A percentile compares a stretch with the other conserved stretches of the same genome.
phyloP scores from a whole-genome alignment of 768 basidiomycete species.

The Boletus subparvulus region DNA sequence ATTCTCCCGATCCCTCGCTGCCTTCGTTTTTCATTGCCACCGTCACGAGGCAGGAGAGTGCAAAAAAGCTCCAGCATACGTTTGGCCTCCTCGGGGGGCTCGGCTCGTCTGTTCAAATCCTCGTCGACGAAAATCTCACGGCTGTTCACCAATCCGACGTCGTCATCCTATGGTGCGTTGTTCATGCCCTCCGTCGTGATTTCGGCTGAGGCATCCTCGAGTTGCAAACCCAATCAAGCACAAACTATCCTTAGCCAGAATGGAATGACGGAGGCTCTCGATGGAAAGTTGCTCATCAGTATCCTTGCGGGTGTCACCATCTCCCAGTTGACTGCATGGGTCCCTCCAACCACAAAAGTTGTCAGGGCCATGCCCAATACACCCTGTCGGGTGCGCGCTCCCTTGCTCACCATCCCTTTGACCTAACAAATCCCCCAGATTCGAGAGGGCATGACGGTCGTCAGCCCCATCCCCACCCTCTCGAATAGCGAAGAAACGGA shows the following conservation, averaged over 20 bases:
- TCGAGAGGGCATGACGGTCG: constrained; percentile 97
- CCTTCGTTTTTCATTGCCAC: constrained; percentile 85
- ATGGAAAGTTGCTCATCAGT: constrained; percentile 90
- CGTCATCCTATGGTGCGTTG: constrained; percentile 78
- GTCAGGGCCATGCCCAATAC: constrained; percentile 99
- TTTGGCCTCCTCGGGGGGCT: constrained; percentile 61
- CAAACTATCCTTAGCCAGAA: constrained; percentile 65
- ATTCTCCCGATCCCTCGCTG: constrained; percentile 60
- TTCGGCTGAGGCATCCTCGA: constrained; percentile 32
- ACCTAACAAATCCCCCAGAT: constrained; percentile 54
- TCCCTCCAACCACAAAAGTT: constrained; percentile 73
- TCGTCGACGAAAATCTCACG: constrained; percentile 65
- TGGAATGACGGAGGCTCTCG: constrained; percentile 81
- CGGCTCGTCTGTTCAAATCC: constrained; percentile 68
- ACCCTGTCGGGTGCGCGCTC: constrained; percentile 74
- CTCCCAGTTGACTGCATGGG: constrained; percentile 72
- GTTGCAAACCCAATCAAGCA: constrained; percentile 93
- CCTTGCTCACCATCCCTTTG: background rate
- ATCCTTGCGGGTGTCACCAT: constrained; percentile 98
- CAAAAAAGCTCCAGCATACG: constrained; percentile 56
- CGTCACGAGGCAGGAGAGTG: constrained; percentile 78
- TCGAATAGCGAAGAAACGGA: constrained; percentile 42
- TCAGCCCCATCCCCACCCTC: constrained; percentile 67
- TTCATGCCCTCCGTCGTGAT: background rate
- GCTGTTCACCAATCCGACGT: constrained; percentile 80